Evolutionary conservation across 331 rosid species (phyloP).

Genomic region (Acacia concinna): DNA sequence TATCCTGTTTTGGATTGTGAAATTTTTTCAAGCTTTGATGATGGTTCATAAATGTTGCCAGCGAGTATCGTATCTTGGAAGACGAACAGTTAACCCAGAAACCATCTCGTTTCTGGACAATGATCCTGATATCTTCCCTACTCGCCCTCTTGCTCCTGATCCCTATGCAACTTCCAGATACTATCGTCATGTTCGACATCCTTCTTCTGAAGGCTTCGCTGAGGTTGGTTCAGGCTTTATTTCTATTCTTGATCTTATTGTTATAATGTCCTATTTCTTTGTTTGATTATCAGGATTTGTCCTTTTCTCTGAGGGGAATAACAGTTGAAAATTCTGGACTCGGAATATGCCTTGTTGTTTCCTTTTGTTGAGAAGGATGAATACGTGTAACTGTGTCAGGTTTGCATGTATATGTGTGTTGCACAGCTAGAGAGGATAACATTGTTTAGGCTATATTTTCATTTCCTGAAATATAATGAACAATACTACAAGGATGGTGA

Average conservation of each 20-base stretch:
- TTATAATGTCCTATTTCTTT: not conserved
- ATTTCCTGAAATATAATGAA: not conserved
- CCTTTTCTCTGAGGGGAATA: not conserved
- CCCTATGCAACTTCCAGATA: slow-evolving; percentile 50
- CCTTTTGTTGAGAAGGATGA: not conserved
- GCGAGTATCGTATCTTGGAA: slow-evolving; percentile 68
- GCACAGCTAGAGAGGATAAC: too few relatives aligned
- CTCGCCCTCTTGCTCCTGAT: slow-evolving; percentile 51
- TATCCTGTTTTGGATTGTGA: slow-evolving; percentile 21
- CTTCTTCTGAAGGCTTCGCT: slow-evolving; percentile 70
- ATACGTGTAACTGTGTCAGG: not conserved
- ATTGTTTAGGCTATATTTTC: not conserved
- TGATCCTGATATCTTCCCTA: slow-evolving; percentile 54
- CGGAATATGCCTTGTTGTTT: not conserved
- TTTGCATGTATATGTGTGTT: too few relatives aligned
- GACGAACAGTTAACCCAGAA: slow-evolving; percentile 59
- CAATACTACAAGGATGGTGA: not conserved
- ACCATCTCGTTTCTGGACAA: slow-evolving; percentile 56
- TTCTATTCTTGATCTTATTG: slow-evolving; percentile 4
- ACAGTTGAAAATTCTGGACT: not conserved
- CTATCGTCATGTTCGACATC: slow-evolving; percentile 59
- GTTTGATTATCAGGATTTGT: not conserved
- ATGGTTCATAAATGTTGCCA: slow-evolving; percentile 42
- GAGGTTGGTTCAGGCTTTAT: slow-evolving; percentile 57
- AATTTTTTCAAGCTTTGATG: slow-evolving; percentile 17